These are phyloP conservation scores for Aspergillus sp. DNA, from an alignment of 2,329 filamentous ascomycete genomes.

Conservation along the genomic window DNA sequence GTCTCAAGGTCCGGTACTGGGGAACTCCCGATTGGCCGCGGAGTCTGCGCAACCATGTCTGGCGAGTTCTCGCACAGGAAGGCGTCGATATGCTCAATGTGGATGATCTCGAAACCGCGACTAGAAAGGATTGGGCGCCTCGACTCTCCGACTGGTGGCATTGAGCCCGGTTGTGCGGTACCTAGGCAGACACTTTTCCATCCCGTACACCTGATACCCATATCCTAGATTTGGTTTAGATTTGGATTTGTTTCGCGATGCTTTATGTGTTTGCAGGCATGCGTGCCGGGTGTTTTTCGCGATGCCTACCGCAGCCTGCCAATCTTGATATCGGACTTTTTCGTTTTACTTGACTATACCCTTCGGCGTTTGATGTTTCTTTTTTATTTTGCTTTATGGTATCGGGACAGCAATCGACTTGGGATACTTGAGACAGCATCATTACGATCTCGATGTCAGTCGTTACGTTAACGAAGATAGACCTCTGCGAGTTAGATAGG, in stretches of 20 bases:
- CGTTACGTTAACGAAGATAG: background rate
- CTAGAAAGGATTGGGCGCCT: slow-evolving; percentile 52
- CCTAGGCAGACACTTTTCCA: background rate
- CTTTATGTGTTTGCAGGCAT: background rate
- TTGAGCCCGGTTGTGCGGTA: background rate
- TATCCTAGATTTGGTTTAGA: background rate
- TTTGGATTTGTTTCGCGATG: background rate
- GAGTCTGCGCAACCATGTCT: slow-evolving; percentile 58
- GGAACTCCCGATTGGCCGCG: slow-evolving; percentile 60
- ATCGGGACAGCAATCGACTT: background rate
- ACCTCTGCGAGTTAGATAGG: background rate
- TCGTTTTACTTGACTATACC: slow-evolving; percentile 12
- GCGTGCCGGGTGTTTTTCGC: background rate
- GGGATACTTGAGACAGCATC: background rate
- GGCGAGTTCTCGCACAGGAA: slow-evolving; percentile 58
- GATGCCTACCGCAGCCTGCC: background rate
- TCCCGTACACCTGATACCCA: background rate
- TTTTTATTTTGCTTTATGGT: slow-evolving; percentile 1
- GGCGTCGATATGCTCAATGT: slow-evolving; percentile 63
- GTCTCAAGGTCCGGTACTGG: slow-evolving; percentile 63
- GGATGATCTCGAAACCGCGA: slow-evolving; percentile 59
- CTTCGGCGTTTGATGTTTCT: background rate
- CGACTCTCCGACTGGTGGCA: slow-evolving; percentile 40
- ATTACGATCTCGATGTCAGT: background rate
- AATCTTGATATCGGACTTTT: background rate